phyloP scores from a whole-genome alignment of 2,329 filamentous ascomycete genomes.

The Aspergillus novofumigatus region DNA sequence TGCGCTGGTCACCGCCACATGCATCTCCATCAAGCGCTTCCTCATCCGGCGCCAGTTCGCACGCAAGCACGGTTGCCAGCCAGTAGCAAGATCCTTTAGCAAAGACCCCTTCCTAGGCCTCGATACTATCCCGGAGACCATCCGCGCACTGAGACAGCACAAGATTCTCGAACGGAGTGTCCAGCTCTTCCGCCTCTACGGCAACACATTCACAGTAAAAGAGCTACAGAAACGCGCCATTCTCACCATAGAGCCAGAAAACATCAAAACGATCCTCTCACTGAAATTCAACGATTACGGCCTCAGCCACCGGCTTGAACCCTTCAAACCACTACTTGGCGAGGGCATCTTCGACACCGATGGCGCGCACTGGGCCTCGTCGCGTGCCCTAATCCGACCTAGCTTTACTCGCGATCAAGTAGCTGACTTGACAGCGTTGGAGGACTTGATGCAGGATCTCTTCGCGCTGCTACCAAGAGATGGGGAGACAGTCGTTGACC shows the following conservation, averaged over 20 bases:
- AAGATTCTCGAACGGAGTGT: not conserved
- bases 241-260: slow-evolving; percentile 44
- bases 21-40: slow-evolving; percentile 6
- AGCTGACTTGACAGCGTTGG: not conserved
- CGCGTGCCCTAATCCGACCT: slow-evolving; percentile 10
- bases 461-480: slow-evolving; percentile 22
- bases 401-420: too few species aligned
- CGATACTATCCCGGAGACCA: slow-evolving; percentile 1
- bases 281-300: slow-evolving; percentile 50
- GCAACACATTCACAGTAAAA: slow-evolving; percentile 10
- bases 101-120: slow-evolving; percentile 16
- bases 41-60: slow-evolving; percentile 15
- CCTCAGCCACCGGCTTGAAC: slow-evolving; percentile 27
- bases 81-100: slow-evolving; percentile 9
- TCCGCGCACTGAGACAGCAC: slow-evolving; percentile 1
- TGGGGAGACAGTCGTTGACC: slow-evolving; percentile 51
- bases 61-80: slow-evolving; percentile 11
- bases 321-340: slow-evolving; percentile 17
- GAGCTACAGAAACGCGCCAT: slow-evolving; percentile 13
- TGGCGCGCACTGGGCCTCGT: slow-evolving; percentile 10
- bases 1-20: not conserved
- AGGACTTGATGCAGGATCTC: slow-evolving; percentile 4
- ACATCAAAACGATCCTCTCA: slow-evolving; percentile 54
- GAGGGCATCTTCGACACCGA: slow-evolving; percentile 19
- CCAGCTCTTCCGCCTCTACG: not conserved